Evolutionary conservation across 176 grass and related monocot genomes (phyloP), one percentile per base, ranked within the genome.

Genomic region (Bonia amplexicaulis): DNA sequence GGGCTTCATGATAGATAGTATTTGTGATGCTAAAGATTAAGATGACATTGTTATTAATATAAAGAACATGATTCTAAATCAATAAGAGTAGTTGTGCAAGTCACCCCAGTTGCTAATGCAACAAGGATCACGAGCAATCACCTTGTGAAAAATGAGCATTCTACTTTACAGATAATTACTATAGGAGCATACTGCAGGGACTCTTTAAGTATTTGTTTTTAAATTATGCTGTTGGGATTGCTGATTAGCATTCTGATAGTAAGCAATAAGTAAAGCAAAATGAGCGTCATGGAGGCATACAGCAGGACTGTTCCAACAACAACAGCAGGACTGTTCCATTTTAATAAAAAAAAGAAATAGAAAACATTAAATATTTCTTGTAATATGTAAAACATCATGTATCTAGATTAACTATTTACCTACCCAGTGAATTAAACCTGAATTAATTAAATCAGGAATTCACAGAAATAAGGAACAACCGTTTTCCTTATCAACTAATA

Each of bases 1-100:
- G 70, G 79, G 89, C 88, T 86, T 84, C 70, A 93, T 85, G 86
- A 85, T 86, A 33, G 74, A 90, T 41, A 93, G 44, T 76, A 93
- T 93, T 66, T 88, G 83, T 57, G 63, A 86, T 31, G 83, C 92
- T 93, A 79, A 22, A 91, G n/a, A 89, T n/a, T 40, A 80, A 84
- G 22, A 86, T 41, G 26, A 1, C 22, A 41, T 53, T 15, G 27
- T 78, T 45, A 55, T 54, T 71, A 87, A 57, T 73, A 67, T 26
- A 46, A 63, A 58, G 14, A 8, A 82, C 35, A 57, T 67, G 29
- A 74, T 60, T 77, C 16, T 51, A 73, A 47, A 81, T 31, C 26
- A 40, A 74, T 54, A 71, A 71, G 20, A 46, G 13, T 47, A 80
- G n/a, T 16, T 85, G 62, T 0, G 20, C 22, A 81, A 68, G 9